A percentile compares a stretch with the other conserved stretches of the same genome.
These are phyloP conservation scores for Fraxinus sp. DNA, from an alignment of 305 asterid species.

Conservation along the genomic window DNA sequence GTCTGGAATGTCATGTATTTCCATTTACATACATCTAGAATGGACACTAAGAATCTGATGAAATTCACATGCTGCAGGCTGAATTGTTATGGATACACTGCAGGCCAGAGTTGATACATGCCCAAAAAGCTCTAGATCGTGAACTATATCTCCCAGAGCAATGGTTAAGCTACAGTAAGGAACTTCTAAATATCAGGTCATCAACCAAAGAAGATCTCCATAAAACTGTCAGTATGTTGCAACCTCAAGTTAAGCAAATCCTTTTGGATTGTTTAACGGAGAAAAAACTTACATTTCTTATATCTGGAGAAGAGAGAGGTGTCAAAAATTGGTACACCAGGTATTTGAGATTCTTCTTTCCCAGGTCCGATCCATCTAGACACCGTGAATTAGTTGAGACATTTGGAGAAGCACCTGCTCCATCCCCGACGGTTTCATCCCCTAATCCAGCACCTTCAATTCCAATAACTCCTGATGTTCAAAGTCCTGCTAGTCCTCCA, in stretches of 20 bases:
- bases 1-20: neutral
- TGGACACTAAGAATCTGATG: conserved; percentile 25
- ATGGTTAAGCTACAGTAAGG: conserved; percentile 22
- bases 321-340: conserved; percentile 41
- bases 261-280: conserved; percentile 39
- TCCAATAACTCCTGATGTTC: conserved; percentile 30
- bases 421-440: conserved; percentile 42
- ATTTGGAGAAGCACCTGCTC: conserved; percentile 58
- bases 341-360: conserved; percentile 39
- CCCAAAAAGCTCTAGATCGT: conserved; percentile 43
- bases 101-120: conserved; percentile 46
- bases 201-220: conserved; percentile 22
- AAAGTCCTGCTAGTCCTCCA: conserved; percentile 43
- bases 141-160: conserved; percentile 33
- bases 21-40: neutral
- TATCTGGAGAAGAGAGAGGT: conserved; percentile 37
- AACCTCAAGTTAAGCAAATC: conserved; percentile 30
- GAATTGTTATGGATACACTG: conserved; percentile 58
- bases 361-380: conserved; percentile 36
- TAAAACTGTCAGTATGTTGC: conserved; percentile 28
- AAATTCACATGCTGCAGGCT: conserved; percentile 55
- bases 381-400: conserved; percentile 56
- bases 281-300: conserved; percentile 29
- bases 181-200: conserved; percentile 30
- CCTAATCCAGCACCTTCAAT: conserved; percentile 54